Percentiles rank a stretch among this genome's conserved stretches.
Conservation (phyloP, 768 basidiomycete genomes). For the Lyophyllum atratum region DNA sequence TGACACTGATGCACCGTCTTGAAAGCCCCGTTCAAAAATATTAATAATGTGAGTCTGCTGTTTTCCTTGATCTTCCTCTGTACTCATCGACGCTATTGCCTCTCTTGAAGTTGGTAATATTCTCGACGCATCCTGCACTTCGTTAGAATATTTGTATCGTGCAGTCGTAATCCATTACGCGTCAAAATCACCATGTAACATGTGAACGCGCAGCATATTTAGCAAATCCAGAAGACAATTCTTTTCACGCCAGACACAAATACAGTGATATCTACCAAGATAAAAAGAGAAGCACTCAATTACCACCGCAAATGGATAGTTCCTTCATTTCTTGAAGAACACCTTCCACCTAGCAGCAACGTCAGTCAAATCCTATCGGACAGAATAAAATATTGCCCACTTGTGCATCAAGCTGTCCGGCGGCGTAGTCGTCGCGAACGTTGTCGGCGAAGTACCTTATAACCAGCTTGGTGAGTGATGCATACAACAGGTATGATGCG, state of each 20-base stretch:
- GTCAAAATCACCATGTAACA: neutral
- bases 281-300: constrained; percentile 10
- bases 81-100: neutral
- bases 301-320: constrained; percentile 87
- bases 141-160: neutral
- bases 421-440: constrained; percentile 95
- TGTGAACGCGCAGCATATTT: neutral
- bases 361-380: neutral
- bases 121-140: neutral
- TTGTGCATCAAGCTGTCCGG: constrained; percentile 94
- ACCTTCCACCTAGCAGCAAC: constrained; percentile 74
- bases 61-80: neutral
- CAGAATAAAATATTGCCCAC: constrained; percentile 34
- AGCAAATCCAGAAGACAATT: neutral
- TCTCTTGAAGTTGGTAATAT: neutral
- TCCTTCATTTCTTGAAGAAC: constrained; percentile 98
- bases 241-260: neutral
- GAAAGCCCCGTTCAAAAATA: constrained; percentile 6
- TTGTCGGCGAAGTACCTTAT: constrained; percentile 84
- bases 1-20: constrained; percentile 21
- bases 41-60: neutral
- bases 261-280: neutral
- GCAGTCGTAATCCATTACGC: neutral
- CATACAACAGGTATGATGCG: neutral
- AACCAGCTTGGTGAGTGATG: neutral